A percentile compares a stretch with the other conserved stretches of the same genome.
phyloP scores from a whole-genome alignment of 2,329 filamentous ascomycete species.

The Fusarium sp. region DNA sequence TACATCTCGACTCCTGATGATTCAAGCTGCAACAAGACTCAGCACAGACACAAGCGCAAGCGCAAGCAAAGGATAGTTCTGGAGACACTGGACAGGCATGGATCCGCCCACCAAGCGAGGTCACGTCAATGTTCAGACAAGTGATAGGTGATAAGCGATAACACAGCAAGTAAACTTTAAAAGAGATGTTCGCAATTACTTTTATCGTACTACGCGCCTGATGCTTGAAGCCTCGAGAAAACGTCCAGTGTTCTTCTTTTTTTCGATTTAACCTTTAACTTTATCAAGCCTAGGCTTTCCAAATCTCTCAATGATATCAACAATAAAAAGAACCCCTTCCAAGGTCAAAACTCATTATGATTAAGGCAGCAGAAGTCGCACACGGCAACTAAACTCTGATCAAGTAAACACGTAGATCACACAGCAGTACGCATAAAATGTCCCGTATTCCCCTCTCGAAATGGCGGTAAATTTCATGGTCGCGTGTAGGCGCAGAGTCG shows the following conservation, averaged over 20 bases:
- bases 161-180: background rate
- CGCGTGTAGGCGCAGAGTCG: conserved; percentile 2
- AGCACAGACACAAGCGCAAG: background rate
- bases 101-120: conserved; percentile 21
- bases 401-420: too few species aligned
- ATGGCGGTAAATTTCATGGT: background rate
- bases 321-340: too few species aligned
- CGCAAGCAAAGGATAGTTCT: background rate
- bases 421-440: background rate
- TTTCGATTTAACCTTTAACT: too few species aligned
- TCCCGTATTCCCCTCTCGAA: background rate
- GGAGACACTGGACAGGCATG: background rate
- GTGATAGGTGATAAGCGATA: background rate
- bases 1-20: conserved; percentile 25
- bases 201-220: background rate
- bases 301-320: too few species aligned
- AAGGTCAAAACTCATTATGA: too few species aligned
- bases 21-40: conserved; percentile 15
- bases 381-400: too few species aligned
- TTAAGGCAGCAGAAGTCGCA: too few species aligned
- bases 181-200: background rate
- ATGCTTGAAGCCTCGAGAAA: background rate
- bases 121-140: background rate
- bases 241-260: background rate
- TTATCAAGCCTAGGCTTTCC: too few species aligned